Base-by-base conservation (phyloP, 2,329 filamentous ascomycete species). In the Diatrype stigma region DNA sequence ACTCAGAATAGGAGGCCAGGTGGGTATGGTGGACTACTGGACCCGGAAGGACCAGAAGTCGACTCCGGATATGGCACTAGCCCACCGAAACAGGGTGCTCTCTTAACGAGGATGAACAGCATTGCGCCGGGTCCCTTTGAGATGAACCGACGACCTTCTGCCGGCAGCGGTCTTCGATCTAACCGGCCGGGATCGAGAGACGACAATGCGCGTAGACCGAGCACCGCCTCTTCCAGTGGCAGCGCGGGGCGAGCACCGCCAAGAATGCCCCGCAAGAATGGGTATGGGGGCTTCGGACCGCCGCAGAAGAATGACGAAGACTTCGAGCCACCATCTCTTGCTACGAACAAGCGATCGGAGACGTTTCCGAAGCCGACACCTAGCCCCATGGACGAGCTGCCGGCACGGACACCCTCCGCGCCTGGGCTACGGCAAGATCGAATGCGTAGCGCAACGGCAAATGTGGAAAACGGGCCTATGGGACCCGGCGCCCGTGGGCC, bases 91-190 rank as follows among this genome's bases (percentile, higher is more conserved):
- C 63, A 67, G 46, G 57, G 65, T 6, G 73, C 63, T 35, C 60
- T 89, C 26, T 61, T 87, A 58, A 77, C 81, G 55, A 79, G 82
- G 47, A 81, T 89, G 76, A 80, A 88, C 57, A 78, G 73, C 8
- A 85, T 89, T 61, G 76, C 81, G 1, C 82, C 85, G 1, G 85
- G 84, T 0, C 85, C 86, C 0, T 88, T 89, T 59, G 81, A 84
- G 56, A 66, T 76, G 30, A 69, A 63, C 55, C 68, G 70, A 57
- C 70, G 68, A 57, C 56, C 56, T 8, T 44, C 40, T 32, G 51
- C 57, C 8, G 62, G 57, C 52, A 57, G 53, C 42, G 58, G 60
- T 44, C 2, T 34, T 19, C 16, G 40, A 5, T 17, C 5, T 23
- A 52, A 56, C 12, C 44, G 38, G 2, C 38, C 49, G 10, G 60